These are phyloP conservation scores for Paraconiothyrium brasiliense DNA, from an alignment of 2,329 filamentous ascomycete species.

Conservation along the genomic window DNA sequence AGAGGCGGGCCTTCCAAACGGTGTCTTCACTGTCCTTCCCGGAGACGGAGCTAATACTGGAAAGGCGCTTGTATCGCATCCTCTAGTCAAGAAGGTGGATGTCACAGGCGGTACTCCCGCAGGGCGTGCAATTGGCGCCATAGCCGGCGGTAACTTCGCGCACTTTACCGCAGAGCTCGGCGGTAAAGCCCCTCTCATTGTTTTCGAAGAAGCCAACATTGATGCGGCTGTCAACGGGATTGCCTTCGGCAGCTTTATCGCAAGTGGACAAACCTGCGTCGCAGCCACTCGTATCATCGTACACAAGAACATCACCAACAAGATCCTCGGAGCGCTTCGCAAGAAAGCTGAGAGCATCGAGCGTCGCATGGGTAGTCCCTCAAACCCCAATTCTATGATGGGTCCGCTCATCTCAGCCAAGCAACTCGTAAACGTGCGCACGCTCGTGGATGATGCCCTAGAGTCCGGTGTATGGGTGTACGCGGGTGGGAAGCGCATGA, in stretches of 20 bases:
- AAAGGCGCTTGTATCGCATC: constrained; percentile 48
- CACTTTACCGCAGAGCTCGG: constrained; percentile 50
- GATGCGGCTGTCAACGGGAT: constrained; percentile 51
- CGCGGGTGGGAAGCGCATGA: constrained; percentile 61
- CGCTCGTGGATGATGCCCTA: constrained; percentile 48
- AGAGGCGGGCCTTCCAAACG: constrained; percentile 49
- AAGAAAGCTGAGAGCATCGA: constrained; percentile 61
- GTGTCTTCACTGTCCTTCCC: constrained; percentile 47
- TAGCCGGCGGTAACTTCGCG: constrained; percentile 46
- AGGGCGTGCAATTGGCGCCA: constrained; percentile 48
- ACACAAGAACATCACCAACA: constrained; percentile 54
- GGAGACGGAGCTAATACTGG: constrained; percentile 47
- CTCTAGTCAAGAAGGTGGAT: constrained; percentile 50
- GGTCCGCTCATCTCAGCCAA: constrained; percentile 69
- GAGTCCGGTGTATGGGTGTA: constrained; percentile 53
- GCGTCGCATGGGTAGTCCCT: constrained; percentile 65
- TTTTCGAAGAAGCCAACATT: constrained; percentile 49
- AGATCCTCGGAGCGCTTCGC: constrained; percentile 52
- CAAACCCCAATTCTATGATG: constrained; percentile 68
- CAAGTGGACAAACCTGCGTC: constrained; percentile 65
- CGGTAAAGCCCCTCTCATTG: constrained; percentile 50
- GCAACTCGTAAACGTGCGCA: constrained; percentile 52
- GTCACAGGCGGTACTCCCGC: constrained; percentile 51
- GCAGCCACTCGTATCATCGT: constrained; percentile 65
- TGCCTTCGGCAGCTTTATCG: constrained; percentile 58